These are phyloP conservation scores for Euphorbia pulcherrima DNA, from an alignment of 345 rosid genomes.

Conservation along the genomic window DNA sequence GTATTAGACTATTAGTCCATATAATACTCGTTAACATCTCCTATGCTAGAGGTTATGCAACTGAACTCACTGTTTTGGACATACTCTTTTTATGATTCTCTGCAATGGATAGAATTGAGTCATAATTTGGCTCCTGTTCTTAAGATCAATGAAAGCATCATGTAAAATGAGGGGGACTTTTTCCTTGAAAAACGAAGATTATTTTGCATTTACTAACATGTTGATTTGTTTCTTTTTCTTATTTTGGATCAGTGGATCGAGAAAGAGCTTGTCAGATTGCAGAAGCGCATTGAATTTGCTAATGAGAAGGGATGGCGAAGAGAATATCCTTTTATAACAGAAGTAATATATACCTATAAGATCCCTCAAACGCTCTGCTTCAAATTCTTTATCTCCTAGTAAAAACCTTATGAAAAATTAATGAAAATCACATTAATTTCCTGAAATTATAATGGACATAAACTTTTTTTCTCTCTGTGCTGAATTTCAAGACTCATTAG, in stretches of 20 bases:
- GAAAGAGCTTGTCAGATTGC: slow-evolving; percentile 21
- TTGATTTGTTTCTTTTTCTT: neutral
- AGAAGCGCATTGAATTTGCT: slow-evolving; percentile 21
- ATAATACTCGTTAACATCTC: neutral
- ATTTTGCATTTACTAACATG: neutral
- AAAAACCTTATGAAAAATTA: neutral
- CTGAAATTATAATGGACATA: neutral
- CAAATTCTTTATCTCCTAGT: neutral
- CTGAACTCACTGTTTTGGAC: neutral
- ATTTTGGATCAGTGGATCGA: slow-evolving; percentile 19
- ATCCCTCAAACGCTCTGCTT: neutral
- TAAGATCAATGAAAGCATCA: neutral
- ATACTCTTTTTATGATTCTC: neutral
- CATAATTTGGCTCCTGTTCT: neutral
- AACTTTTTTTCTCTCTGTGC: neutral
- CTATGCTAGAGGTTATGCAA: neutral
- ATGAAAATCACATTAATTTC: neutral
- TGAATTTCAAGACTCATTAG: neutral
- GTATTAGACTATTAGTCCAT: neutral
- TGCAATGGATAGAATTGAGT: neutral
- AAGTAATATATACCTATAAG: neutral
- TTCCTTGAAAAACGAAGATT: neutral
- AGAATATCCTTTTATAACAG: slow-evolving; percentile 27
- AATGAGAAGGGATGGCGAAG: slow-evolving; percentile 34
- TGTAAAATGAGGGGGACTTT: neutral